Evolutionary conservation across 768 basidiomycete genomes (phyloP), one percentile per base, ranked within the genome.

Genomic region (Mycena maculata): DNA sequence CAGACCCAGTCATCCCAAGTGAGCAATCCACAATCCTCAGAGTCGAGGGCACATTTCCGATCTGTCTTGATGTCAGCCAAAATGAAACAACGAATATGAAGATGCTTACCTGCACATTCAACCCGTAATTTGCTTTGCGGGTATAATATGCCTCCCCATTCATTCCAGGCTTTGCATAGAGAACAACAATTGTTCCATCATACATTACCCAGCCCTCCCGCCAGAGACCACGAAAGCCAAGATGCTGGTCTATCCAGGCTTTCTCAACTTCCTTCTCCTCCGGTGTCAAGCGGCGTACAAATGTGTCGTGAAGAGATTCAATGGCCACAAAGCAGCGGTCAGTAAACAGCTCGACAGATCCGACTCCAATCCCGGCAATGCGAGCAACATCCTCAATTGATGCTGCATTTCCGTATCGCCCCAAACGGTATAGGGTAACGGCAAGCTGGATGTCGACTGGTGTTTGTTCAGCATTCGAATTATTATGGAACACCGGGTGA

Each of bases 201-300:
- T 78, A 77, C 73, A 77, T 79, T 1, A 78, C 52, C 71, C 73
- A 81, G 1, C 79, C 79, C 16, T 82, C 78, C 28, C 76, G 54
- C 78, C 77, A 81, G 9, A 67, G 15, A n/a, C 76, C 76, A 25
- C 49, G 27, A 49, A 77, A 80, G 1, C 77, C 76, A 23, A 79
- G 20, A 36, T 74, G 74, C 8, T 74, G 15, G 44, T 78, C 79
- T 3, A 81, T 74, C 79, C 78, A 81, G 23, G 38, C 13, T 69
- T 81, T 80, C 50, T 80, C 77, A 2, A 27, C 41, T 38, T 79
- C 79, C 65, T 78, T 79, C 53, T 80, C 79, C 38, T 67, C 78
- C 18, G 65, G 22, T 39, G 76, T 76, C 1, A 77, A 61, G 1
- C 20, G 47, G 6, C 74, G 62, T 3, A 81, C 74, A 76, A 77